phyloP scores from a whole-genome alignment of 2,329 filamentous ascomycete genomes.

The Arthrinium phaeospermum region DNA sequence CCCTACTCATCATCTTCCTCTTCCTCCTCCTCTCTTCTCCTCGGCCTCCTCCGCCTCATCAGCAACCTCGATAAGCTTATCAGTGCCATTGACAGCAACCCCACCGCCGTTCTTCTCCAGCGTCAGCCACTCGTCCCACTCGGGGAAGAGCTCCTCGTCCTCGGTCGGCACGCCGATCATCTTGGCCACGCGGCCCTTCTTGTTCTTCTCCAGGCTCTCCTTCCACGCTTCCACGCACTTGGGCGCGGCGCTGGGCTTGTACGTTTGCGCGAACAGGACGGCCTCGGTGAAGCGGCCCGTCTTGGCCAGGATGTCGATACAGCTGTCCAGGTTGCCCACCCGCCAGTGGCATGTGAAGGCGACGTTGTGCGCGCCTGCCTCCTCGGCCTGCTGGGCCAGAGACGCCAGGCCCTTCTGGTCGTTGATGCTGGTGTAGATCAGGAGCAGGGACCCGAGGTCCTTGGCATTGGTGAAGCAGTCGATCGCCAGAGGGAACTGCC shows the following conservation, averaged over 20 bases:
- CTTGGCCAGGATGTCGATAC: conserved; percentile 77
- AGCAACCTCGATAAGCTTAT: conserved; percentile 33
- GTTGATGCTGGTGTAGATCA: conserved; percentile 86
- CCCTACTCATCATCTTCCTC: conserved; percentile 32
- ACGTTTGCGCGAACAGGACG: conserved; percentile 91
- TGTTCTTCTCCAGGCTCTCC: conserved; percentile 77
- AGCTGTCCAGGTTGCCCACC: conserved; percentile 80
- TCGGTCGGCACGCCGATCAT: conserved; percentile 82
- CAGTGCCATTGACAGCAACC: conserved; percentile 40
- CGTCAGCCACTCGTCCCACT: conserved; percentile 90
- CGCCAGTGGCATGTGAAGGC: conserved; percentile 93
- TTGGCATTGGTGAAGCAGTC: conserved; percentile 93
- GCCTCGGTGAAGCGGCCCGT: conserved; percentile 85
- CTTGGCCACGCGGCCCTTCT: conserved; percentile 85
- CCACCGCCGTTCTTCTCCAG: conserved; percentile 75
- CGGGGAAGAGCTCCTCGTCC: conserved; percentile 89
- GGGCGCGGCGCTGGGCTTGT: conserved; percentile 80
- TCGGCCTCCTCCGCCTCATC: conserved; percentile 31
- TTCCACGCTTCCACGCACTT: conserved; percentile 82
- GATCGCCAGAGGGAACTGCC: conserved; percentile 87
- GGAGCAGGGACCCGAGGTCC: conserved; percentile 85
- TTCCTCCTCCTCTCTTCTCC: conserved; percentile 31
- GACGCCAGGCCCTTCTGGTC: conserved; percentile 75
- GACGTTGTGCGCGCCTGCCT: conserved; percentile 84
- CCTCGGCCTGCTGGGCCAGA: conserved; percentile 76